A percentile compares a stretch with the other conserved stretches of the same genome.
Conservation (phyloP, 1,139 yeast species). For the Kodamaea suecica region DNA sequence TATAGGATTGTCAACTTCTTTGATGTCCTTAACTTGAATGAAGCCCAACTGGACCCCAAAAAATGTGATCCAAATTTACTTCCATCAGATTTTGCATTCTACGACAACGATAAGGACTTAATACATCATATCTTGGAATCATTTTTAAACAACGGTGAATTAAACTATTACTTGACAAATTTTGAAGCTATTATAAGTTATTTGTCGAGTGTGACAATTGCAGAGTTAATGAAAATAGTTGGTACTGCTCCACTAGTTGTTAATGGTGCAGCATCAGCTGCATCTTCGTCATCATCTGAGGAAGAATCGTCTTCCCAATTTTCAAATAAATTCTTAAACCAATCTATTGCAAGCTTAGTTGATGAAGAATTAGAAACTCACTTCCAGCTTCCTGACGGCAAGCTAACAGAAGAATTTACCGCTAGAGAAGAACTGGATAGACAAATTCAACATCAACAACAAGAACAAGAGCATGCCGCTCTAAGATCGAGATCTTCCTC, state of each 20-base stretch:
- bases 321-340: conserved; percentile 11
- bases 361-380: conserved; percentile 32
- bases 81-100: conserved; percentile 21
- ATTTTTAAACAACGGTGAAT: conserved; percentile 40
- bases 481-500: conserved; percentile 39
- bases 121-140: conserved; percentile 26
- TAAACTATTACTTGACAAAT: conserved; percentile 40
- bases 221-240: conserved; percentile 21
- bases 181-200: conserved; percentile 43
- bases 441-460: conserved; percentile 10
- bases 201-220: conserved; percentile 36
- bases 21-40: conserved; percentile 33
- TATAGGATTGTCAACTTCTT: conserved; percentile 20
- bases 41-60: conserved; percentile 8
- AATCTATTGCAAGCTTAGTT: conserved; percentile 23
- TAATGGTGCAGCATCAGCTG: conserved; percentile 6
- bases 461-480: background rate
- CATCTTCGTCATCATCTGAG: conserved; percentile 6
- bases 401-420: conserved; percentile 19
- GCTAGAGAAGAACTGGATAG: conserved; percentile 17
- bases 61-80: conserved; percentile 4
- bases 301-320: conserved; percentile 7
- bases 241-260: background rate
- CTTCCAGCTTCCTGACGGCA: conserved; percentile 32
- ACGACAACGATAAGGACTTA: conserved; percentile 30